Evolutionary conservation across 768 basidiomycete genomes (phyloP), one percentile per base, ranked within the genome.

Genomic region (Sistotremastrum niveocremeum): DNA sequence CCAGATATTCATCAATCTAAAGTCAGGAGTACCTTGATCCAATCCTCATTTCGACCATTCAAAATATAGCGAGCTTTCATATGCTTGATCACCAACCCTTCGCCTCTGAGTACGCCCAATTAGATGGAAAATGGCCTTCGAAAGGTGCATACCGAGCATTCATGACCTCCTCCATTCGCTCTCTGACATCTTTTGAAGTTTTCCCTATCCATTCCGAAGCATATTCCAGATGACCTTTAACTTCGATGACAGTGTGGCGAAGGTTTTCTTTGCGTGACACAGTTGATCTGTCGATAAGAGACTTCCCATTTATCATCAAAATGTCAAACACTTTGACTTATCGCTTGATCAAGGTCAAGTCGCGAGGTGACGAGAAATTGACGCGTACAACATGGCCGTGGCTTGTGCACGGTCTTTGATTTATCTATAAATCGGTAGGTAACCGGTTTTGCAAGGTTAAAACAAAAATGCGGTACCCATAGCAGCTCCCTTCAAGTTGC

Each of bases 291-390:
- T 81, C 71, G 41, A 90, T 70, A 3, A 94, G 72, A 3, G 81
- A 81, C 57, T 72, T 71, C n/a, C 81, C 83, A 52, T 93, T 91
- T 48, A 95, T 70, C 57, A 85, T 90, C 1, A 99, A 67, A 20
- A 98, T 68, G 61, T 99, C 95, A 57, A 99, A 98, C 7, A 98
- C 76, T 63, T 95, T 98, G 75, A 95, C 93, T 97, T 50, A 8
- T 38, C 34, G n/a, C 35, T 45, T 41, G 10, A 9, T 12, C 32
- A n/a, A 32, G 31, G 7, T 12, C 38, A 34, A 12, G 48, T 8
- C 7, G 32, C 20, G n/a, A 12, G 37, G n/a, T 31, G 32, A 55
- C 12, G 28, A 39, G 20, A 34, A 31, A 3, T n/a, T 8, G 5
- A 34, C 20, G 70, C 84, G 52, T 57, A 93, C 91, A 93, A 65